Base-by-base conservation (phyloP, 2,329 filamentous ascomycete genomes). In the Microcyclosporella mali region DNA sequence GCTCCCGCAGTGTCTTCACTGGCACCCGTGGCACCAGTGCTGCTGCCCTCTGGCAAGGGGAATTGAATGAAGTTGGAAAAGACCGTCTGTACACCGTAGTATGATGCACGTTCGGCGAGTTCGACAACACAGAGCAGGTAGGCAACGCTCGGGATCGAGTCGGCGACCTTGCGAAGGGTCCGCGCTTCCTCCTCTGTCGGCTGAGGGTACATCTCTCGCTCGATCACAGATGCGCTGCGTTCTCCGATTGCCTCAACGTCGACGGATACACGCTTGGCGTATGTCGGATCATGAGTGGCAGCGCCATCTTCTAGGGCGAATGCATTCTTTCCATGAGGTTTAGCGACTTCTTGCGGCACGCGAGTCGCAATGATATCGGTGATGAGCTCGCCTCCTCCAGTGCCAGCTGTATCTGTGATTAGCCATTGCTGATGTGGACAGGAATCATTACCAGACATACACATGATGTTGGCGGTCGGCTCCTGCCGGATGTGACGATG, bases 21-120 rank as follows among this genome's bases (percentile, higher is more conserved):
- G 3, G 56, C 60, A 33, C 47, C 45, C 1, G 59, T 58, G 57
- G 62, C 63, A 32, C 64, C 64, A 18, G 59, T 55, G 17, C 62
- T 62, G 1, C 64, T 62, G 6, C 61, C 64, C 12, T 59, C 48
- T 1, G 80, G 80, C 3, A 84, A 57, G 3, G 75, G 72, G 8
- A 75, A 74, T 52, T 82, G 75, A 55, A 84, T 73, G 53, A 74
- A 84, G 58, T 84, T 84, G 49, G 68, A 69, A 58, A 80, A 79
- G 6, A 75, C 62, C 0, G 71, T 72, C 47, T 73, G 68, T 4
- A 72, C 67, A 47, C 77, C 78, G 55, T 79, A 79, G 66, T 76
- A 81, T 0, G 76, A 79, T 2, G 77, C 77, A 41, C 78, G 67
- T 56, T 82, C 78, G 41, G 74, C 75, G 46, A 81, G 75, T 50